Conservation (phyloP, 306 rosid genomes). For the Herpetospermum pedunculosum region DNA sequence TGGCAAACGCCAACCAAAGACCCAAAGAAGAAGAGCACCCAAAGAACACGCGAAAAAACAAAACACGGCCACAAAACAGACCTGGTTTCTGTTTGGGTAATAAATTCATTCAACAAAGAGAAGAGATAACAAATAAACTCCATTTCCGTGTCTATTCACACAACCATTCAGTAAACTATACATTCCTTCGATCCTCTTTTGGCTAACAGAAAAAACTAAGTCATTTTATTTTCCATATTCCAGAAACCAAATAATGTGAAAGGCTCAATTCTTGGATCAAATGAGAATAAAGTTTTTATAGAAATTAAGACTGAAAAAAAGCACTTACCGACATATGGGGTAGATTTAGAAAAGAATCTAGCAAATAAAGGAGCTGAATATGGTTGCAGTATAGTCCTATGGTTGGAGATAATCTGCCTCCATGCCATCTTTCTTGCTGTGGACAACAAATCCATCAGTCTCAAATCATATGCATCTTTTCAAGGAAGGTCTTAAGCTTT, state of each 20-base stretch:
- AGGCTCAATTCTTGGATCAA: not conserved
- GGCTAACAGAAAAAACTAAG: not conserved
- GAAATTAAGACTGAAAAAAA: not conserved
- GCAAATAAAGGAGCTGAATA: not conserved
- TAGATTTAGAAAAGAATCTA: conserved; percentile 9
- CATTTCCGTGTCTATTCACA: not conserved
- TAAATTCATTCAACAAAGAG: not conserved
- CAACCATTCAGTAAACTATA: not conserved
- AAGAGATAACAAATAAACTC: not conserved
- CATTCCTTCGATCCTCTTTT: not conserved
- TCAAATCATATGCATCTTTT: not conserved
- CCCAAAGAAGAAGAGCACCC: no score
- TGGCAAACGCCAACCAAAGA: no score
- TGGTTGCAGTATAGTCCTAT: conserved; percentile 1
- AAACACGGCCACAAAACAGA: no score
- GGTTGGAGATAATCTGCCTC: conserved; percentile 18
- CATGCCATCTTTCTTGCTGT: conserved; percentile 21
- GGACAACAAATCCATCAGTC: not conserved
- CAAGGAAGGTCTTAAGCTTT: not conserved
- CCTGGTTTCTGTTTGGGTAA: not conserved
- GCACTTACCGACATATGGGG: conserved; percentile 2
- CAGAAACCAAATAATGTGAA: not conserved
- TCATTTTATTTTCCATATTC: not conserved
- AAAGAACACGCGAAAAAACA: no score
- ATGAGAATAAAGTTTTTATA: not conserved